Percentiles rank a stretch among this genome's conserved stretches.
These are phyloP conservation scores for Sporothrix brunneoviolacea DNA, from an alignment of 2,329 filamentous ascomycete species.

Conservation along the genomic window DNA sequence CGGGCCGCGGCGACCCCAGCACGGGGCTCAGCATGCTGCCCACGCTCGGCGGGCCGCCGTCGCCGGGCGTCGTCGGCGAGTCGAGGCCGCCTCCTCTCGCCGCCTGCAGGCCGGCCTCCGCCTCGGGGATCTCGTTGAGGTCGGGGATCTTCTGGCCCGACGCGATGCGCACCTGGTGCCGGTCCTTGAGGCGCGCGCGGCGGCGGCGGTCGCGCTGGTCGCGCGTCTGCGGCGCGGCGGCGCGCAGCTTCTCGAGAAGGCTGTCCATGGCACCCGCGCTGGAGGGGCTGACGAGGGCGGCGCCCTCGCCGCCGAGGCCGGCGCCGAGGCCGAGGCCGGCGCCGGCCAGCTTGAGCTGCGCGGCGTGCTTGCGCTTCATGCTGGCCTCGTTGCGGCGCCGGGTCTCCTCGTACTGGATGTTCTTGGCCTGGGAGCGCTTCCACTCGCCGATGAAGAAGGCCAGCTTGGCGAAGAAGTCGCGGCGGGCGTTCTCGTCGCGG, in stretches of 20 bases:
- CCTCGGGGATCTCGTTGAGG: conserved; percentile 52
- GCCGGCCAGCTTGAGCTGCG: conserved; percentile 52
- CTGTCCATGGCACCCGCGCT: conserved; percentile 93
- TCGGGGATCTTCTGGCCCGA: conserved; percentile 87
- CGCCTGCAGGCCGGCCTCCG: conserved; percentile 34
- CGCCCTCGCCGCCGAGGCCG: conserved; percentile 32
- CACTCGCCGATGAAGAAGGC: conserved; percentile 86
- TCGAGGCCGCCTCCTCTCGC: conserved; percentile 18
- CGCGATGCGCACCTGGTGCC: conserved; percentile 81
- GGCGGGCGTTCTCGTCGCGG: conserved; percentile 80
- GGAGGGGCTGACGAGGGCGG: conserved; percentile 53
- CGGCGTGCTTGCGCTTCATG: conserved; percentile 80
- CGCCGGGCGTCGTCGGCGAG: conserved; percentile 12
- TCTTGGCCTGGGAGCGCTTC: conserved; percentile 96
- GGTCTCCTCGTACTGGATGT: conserved; percentile 72
- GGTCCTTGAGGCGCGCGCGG: conserved; percentile 80
- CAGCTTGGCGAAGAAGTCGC: conserved; percentile 93
- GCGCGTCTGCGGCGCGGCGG: conserved; percentile 80
- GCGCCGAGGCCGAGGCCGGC: conserved; percentile 32
- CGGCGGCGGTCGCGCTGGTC: conserved; percentile 85
- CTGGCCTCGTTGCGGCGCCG: conserved; percentile 81
- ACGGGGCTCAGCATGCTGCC: conserved; percentile 47
- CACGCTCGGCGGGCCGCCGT: conserved; percentile 34
- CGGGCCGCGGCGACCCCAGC: conserved; percentile 33
- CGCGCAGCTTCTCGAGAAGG: conserved; percentile 86